phyloP scores from a whole-genome alignment of 352 stramenopile species.

The Pythium sp. region DNA sequence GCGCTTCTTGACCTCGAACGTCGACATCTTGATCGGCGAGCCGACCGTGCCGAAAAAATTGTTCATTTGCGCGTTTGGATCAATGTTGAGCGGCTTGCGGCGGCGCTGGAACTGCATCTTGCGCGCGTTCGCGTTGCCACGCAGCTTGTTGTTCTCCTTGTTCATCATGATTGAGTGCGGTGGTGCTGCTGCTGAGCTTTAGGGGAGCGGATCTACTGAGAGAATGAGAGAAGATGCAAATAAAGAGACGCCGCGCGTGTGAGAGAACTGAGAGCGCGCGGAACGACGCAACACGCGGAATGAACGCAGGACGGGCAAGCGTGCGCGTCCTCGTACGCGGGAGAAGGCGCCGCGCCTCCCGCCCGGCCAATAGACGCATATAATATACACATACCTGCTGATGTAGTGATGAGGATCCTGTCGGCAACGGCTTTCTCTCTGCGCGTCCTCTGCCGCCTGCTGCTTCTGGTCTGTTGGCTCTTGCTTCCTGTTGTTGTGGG shows the following conservation, averaged over 20 bases:
- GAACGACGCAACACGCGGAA: constrained; percentile 1
- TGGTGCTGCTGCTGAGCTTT: background rate
- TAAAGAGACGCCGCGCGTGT: background rate
- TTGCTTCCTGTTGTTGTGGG: background rate
- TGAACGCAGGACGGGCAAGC: background rate
- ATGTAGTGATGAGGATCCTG: background rate
- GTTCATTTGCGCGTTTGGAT: constrained; percentile 38
- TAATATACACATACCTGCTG: background rate
- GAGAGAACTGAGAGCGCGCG: background rate
- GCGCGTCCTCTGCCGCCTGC: background rate
- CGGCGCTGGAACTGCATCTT: constrained; percentile 56
- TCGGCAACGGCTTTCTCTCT: background rate
- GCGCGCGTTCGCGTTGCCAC: constrained; percentile 27
- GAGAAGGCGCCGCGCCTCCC: background rate
- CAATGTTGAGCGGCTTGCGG: constrained; percentile 38
- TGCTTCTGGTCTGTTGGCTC: background rate
- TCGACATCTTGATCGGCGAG: constrained; percentile 67
- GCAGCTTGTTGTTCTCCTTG: constrained; percentile 48
- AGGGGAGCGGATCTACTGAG: background rate
- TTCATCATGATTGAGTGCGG: constrained; percentile 23
- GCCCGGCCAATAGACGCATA: background rate
- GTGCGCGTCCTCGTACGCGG: background rate
- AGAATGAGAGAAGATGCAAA: constrained; percentile 3
- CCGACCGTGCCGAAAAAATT: constrained; percentile 74
- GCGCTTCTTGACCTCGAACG: constrained; percentile 27